Evolutionary conservation across 2,329 filamentous ascomycete species (phyloP), one percentile per base, ranked within the genome.

Genomic region (Botryotinia convoluta): DNA sequence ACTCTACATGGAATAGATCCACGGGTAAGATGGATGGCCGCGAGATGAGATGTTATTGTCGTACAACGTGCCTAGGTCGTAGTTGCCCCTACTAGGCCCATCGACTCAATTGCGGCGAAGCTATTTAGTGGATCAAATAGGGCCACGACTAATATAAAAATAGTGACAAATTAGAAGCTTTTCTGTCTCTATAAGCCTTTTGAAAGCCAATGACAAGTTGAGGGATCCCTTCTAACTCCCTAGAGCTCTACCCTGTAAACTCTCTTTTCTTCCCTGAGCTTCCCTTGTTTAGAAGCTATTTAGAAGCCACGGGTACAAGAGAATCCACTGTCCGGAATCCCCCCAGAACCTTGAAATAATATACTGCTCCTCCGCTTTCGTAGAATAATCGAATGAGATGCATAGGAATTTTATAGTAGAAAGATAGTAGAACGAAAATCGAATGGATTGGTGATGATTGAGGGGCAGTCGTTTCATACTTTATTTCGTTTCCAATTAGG

Each of bases 291-390:
- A 20, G 45, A 67, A 67, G 63, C 63, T 39, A 67, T 37, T 39
- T 67, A 18, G 63, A 51, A 67, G 54, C 54, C 32, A 61, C 39
- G 42, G 67, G 39, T 70, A 63, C 54, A 18, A 71, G 57, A 39
- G 32, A n/a, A 51, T 71, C 69, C 69, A 71, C 69, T 39, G 69
- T 51, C 69, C 57, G 69, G 54, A 62, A 71, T 71, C n/a, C 69
- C 69, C 69, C 69, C 59, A 71, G 69, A 71, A 71, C 69, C 69
- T 32, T 71, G 69, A 26, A 63, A 29, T 9, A 63, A 61, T 37
- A 29, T 37, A 14, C 39, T 39, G 20, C 35, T 71, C 37, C 69
- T 45, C 67, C 51, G 54, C 39, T 69, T 60, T 61, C n/a, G 37
- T 35, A n/a, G 39, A 61, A 44, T 20, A 14, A 37, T 29, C 57